phyloP scores from a whole-genome alignment of 2,329 filamentous ascomycete species.

The Botrytis pseudocinerea region DNA sequence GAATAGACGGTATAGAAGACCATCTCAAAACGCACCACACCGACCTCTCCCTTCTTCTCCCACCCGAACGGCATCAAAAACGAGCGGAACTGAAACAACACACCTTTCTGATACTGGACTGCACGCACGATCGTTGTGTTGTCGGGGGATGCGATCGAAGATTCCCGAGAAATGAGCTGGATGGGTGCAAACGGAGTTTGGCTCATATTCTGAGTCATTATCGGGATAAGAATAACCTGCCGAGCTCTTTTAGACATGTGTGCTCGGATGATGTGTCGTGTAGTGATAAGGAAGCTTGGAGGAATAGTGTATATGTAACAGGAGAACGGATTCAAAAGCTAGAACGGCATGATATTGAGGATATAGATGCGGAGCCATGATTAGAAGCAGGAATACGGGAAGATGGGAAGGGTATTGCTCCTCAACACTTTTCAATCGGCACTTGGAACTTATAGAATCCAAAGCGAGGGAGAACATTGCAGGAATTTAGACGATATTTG shows the following conservation, averaged over 20 bases:
- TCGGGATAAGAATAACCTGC: background rate
- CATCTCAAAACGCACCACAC: background rate
- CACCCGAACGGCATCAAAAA: accelerated
- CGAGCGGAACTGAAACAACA: background rate
- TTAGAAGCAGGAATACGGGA: background rate
- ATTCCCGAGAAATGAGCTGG: background rate
- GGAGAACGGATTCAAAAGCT: background rate
- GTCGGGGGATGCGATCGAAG: background rate
- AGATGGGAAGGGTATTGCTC: background rate
- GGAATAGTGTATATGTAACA: background rate
- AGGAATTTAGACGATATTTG: background rate
- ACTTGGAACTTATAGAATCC: background rate
- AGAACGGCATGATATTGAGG: background rate
- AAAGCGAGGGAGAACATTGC: accelerated
- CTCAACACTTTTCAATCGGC: accelerated
- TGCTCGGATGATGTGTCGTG: background rate
- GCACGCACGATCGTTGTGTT: background rate
- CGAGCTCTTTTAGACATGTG: background rate
- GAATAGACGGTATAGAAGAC: background rate
- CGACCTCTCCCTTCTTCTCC: background rate
- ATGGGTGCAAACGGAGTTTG: background rate
- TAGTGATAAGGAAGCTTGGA: background rate
- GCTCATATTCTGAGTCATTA: background rate
- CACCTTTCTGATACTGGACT: background rate
- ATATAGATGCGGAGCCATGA: background rate